Evolutionary conservation across 345 rosid species (phyloP), one percentile per base, ranked within the genome.

Genomic region (Fremontodendron californicum): DNA sequence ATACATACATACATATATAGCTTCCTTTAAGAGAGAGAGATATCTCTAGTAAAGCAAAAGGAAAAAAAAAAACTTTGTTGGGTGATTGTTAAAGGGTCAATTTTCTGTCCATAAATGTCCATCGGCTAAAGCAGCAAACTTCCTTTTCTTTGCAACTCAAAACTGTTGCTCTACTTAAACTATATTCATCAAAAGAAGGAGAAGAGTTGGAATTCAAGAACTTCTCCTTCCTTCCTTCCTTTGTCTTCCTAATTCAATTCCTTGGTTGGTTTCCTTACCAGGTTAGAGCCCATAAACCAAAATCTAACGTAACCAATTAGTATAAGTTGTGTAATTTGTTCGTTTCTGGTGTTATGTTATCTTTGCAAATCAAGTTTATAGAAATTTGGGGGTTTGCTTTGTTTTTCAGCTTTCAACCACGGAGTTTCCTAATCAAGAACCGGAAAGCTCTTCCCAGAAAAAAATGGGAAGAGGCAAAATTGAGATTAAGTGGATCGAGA

Each of bases 401-500:
- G 16, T 45, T 49, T 57, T 78, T 37, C 79, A 83, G 83, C 27
- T 78, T 25, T 52, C 77, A 75, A 87, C 77, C 76, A 92, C 72
- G 97, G 93, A 85, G 82, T 88, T 86, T 73, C 87, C 81, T 40
- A 80, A 78, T 82, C 68, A 82, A 71, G 87, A 82, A 68, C 82
- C 81, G 39, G 93, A 86, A 81, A 86, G 87, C 87, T 86, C 89
- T 81, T 75, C 84, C 65, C 82, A 82, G 74, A 85, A 78, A 80
- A 89, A 89, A 80, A 70, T 82, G 81, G 93, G 90, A 62, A 89
- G 97, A 85, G 96, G 97, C 3, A 93, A 93, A 79, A 87, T 93
- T 42, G 96, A 88, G 88, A 93, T 93, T 27, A 91, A 90, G 81
- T 79, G 97, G 80, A 91, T 93, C 76, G 96, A 91, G 76, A 93